Conservation (phyloP, 805 yeast genomes). For the Hanseniaspora vineae region DNA sequence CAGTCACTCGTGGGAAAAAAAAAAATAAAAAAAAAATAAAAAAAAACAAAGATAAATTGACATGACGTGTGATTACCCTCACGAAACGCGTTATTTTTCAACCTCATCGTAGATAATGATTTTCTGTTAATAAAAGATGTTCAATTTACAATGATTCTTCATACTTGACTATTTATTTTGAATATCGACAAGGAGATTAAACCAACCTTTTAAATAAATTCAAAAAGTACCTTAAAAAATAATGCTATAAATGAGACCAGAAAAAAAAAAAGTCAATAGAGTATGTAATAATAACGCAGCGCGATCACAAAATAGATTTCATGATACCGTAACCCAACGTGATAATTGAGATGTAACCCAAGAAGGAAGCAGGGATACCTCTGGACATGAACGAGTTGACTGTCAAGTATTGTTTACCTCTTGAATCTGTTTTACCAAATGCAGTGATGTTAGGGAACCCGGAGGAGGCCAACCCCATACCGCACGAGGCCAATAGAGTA, state of each 20-base stretch:
- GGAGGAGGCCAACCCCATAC: conserved; percentile 94
- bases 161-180: too few relatives aligned
- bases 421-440: conserved; percentile 81
- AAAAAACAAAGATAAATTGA: not conserved
- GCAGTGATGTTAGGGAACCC: conserved; percentile 99
- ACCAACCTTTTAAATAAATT: not conserved
- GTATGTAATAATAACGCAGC: not conserved
- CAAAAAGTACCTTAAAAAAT: too few relatives aligned
- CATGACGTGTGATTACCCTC: too few relatives aligned
- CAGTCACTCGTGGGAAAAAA: not conserved
- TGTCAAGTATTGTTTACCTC: conserved; percentile 77
- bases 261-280: not conserved
- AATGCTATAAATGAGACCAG: not conserved
- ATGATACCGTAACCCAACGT: conserved; percentile 74
- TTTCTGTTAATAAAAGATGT: too few relatives aligned
- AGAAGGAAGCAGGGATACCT: conserved; percentile 79
- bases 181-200: too few relatives aligned
- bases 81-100: too few relatives aligned
- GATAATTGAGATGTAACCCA: conserved; percentile 59
- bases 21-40: not conserved
- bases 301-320: conserved; percentile 26
- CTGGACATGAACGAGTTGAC: conserved; percentile 74
- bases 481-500: conserved; percentile 71
- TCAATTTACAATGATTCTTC: too few relatives aligned
- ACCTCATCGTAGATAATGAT: too few relatives aligned